Conservation (phyloP, 225 moss, liverwort and hornwort species). For the Marchantia paleacea region DNA sequence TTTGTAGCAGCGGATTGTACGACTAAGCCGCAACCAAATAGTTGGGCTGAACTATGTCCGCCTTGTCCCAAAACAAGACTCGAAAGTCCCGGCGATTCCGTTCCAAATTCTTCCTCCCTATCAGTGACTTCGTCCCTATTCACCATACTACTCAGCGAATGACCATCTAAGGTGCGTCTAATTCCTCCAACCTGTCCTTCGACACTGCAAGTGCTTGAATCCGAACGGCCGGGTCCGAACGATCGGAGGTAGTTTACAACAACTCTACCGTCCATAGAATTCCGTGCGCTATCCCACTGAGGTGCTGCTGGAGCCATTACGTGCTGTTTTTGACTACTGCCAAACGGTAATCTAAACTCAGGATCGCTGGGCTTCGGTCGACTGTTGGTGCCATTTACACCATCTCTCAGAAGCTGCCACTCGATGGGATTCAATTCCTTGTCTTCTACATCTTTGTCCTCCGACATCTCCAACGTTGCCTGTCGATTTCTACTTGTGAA, state of each 20-base stretch:
- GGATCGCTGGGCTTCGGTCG: conserved; percentile 21
- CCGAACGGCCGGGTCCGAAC: conserved; percentile 29
- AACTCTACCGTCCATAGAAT: conserved; percentile 13
- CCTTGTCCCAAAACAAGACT: conserved; percentile 30
- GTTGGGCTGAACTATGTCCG: conserved; percentile 20
- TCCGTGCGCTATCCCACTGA: conserved; percentile 32
- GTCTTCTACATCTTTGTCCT: conserved; percentile 22
- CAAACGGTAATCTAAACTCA: conserved; percentile 28
- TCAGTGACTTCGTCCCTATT: conserved; percentile 20
- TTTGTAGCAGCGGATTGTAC: conserved; percentile 7
- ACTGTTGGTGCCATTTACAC: conserved; percentile 18
- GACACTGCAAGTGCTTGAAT: conserved; percentile 22
- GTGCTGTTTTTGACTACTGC: conserved; percentile 12
- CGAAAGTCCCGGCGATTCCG: conserved; percentile 19
- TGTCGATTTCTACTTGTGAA: conserved; percentile 20
- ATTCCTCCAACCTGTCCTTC: conserved; percentile 28
- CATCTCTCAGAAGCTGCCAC: conserved; percentile 41
- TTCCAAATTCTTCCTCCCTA: conserved; percentile 31
- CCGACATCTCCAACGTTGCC: conserved; percentile 15
- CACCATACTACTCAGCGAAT: conserved; percentile 23
- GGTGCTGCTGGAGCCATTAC: conserved; percentile 6
- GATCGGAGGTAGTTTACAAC: conserved; percentile 35
- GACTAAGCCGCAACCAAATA: conserved; percentile 14
- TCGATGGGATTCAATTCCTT: conserved; percentile 32
- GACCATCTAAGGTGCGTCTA: conserved; percentile 24